Evolutionary conservation across 345 rosid genomes (phyloP).

Genomic region (Citrus reticulata): DNA sequence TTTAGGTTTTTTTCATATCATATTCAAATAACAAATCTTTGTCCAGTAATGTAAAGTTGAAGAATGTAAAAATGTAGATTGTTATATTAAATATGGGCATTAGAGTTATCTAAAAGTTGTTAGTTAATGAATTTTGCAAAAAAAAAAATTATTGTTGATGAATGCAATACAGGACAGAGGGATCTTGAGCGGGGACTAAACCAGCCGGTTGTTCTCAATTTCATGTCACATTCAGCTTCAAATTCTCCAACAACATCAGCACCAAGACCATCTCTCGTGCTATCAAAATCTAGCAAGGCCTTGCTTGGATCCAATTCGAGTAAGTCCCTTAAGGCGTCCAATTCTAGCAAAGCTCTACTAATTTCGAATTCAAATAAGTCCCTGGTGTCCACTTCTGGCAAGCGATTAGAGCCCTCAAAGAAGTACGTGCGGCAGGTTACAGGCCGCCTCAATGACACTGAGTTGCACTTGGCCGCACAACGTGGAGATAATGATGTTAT

Average conservation of each 20-base stretch:
- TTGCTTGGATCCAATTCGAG: slow-evolving; percentile 39
- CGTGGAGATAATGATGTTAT: slow-evolving; percentile 70
- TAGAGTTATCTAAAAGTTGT: not conserved
- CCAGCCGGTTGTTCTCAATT: slow-evolving; percentile 8
- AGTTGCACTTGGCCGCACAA: slow-evolving; percentile 87
- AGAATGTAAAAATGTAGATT: not conserved
- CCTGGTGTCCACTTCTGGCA: slow-evolving; percentile 59
- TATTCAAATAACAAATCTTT: not conserved
- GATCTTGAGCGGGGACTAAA: slow-evolving; percentile 36
- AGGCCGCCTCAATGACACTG: slow-evolving; percentile 92
- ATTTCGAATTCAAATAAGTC: slow-evolving; percentile 65
- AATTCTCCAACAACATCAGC: slow-evolving; percentile 37
- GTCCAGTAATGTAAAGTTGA: not conserved
- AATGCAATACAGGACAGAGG: slow-evolving; percentile 29
- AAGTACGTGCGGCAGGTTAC: slow-evolving; percentile 95
- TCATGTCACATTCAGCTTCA: slow-evolving; percentile 9
- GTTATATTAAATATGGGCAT: not conserved
- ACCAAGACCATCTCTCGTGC: slow-evolving; percentile 33
- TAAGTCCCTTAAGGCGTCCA: slow-evolving; percentile 40
- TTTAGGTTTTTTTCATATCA: not conserved
- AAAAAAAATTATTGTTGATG: not conserved
- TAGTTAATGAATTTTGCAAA: not conserved
- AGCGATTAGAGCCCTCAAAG: slow-evolving; percentile 72
- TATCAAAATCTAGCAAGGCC: slow-evolving; percentile 47
- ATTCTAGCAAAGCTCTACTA: slow-evolving; percentile 50